phyloP scores from a whole-genome alignment of 495 filamentous ascomycete species.

The Antarctomyces pellizariae region DNA sequence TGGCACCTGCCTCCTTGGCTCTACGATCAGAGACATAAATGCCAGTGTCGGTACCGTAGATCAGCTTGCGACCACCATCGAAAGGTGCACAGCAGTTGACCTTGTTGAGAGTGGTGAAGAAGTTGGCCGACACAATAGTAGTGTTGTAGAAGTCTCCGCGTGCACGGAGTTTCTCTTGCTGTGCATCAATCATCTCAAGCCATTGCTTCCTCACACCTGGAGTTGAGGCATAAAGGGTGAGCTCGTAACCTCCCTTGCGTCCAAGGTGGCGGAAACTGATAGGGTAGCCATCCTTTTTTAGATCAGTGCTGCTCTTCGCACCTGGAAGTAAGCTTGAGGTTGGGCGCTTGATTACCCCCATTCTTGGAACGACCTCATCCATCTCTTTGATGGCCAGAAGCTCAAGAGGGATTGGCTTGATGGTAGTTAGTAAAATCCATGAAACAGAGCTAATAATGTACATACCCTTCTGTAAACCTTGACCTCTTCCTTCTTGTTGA shows the following conservation, averaged over 20 bases:
- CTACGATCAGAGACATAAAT: conserved; percentile 80
- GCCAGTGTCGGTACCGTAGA: conserved; percentile 81
- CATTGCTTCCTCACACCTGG: conserved; percentile 72
- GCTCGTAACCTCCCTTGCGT: conserved; percentile 86
- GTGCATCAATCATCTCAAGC: conserved; percentile 82
- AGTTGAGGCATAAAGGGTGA: conserved; percentile 68
- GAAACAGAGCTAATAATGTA: conserved; percentile 1
- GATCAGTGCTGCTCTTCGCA: conserved; percentile 24
- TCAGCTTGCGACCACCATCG: conserved; percentile 89
- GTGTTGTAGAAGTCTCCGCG: conserved; percentile 88
- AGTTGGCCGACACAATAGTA: conserved; percentile 58
- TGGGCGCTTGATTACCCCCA: conserved; percentile 62
- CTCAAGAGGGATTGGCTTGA: conserved; percentile 80
- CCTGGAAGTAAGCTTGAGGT: conserved; percentile 73
- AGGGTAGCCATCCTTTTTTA: conserved; percentile 59
- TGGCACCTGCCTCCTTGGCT: conserved; percentile 48
- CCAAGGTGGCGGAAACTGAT: conserved; percentile 97
- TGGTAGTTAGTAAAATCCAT: conserved; percentile 8
- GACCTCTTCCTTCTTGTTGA: conserved; percentile 83
- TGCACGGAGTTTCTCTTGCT: conserved; percentile 64
- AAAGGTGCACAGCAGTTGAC: conserved; percentile 77
- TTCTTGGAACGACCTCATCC: conserved; percentile 73
- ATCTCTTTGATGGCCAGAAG: conserved; percentile 85
- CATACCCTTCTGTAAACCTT: conserved; percentile 68
- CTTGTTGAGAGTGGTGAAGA: conserved; percentile 58